A percentile compares a stretch with the other conserved stretches of the same genome.
These are phyloP conservation scores for Termitomyces sp. DNA, from an alignment of 768 basidiomycete species.

Conservation along the genomic window DNA sequence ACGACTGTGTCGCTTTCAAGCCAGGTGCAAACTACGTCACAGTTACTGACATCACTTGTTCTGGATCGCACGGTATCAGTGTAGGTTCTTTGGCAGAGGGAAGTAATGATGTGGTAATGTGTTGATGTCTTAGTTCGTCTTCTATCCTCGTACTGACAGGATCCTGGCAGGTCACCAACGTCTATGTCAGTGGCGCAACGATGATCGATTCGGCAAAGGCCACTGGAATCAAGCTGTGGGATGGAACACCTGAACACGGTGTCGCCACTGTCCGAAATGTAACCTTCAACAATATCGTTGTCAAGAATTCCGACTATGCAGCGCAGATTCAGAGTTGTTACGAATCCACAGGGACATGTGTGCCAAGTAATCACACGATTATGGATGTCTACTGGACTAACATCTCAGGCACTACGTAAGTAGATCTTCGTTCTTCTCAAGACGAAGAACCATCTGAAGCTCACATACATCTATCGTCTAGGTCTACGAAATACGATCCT, in stretches of 20 bases:
- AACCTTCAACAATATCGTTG: constrained; percentile 24
- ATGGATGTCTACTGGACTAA: constrained; percentile 20
- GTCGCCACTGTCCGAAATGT: constrained; percentile 15
- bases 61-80: constrained; percentile 26
- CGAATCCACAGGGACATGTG: constrained; percentile 20
- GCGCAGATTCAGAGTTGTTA: constrained; percentile 31
- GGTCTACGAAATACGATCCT: constrained; percentile 19
- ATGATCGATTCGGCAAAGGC: too few relatives aligned
- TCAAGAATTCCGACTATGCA: constrained; percentile 29
- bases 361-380: constrained; percentile 20
- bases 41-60: constrained; percentile 26
- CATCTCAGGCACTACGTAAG: neutral
- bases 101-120: constrained; percentile 13
- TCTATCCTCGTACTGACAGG: neutral
- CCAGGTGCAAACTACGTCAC: constrained; percentile 22
- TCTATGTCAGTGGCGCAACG: too few relatives aligned
- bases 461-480: neutral
- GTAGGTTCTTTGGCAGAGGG: constrained; percentile 22
- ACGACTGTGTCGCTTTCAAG: constrained; percentile 28
- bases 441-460: neutral
- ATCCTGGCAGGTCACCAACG: too few relatives aligned
- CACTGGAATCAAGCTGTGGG: too few relatives aligned
- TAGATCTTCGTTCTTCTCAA: neutral
- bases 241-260: too few relatives aligned
- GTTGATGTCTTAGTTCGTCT: neutral